A percentile compares a stretch with the other conserved stretches of the same genome.
Conservation (phyloP, 768 basidiomycete species). For the Mycena galopus region DNA sequence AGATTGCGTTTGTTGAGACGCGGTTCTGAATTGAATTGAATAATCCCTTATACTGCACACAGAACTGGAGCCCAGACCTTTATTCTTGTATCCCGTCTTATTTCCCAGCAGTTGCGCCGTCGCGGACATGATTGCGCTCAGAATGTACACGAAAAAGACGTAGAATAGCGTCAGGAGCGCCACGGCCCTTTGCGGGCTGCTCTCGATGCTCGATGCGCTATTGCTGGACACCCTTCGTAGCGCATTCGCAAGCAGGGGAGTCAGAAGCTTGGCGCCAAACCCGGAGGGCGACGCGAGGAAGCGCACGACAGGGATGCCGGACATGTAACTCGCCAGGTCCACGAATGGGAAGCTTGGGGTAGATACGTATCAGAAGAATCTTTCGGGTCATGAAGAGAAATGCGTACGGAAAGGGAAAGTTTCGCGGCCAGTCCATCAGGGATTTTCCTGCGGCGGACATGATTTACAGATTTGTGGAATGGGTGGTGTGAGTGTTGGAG, state of each 20-base stretch:
- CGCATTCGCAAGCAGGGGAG: background rate
- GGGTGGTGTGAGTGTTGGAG: too few species aligned
- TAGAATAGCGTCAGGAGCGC: slow-evolving; percentile 9
- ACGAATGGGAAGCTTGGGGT: background rate
- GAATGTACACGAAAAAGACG: background rate
- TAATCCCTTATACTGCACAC: background rate
- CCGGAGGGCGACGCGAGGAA: background rate
- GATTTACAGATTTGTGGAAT: too few species aligned
- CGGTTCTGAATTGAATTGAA: background rate
- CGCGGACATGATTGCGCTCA: slow-evolving; percentile 12
- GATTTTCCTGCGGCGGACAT: too few species aligned
- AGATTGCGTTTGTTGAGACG: slow-evolving; percentile 17
- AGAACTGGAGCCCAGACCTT: too few species aligned
- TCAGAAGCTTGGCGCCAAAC: background rate
- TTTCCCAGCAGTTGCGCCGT: slow-evolving; percentile 15
- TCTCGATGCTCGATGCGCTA: background rate
- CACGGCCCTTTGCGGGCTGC: slow-evolving; percentile 7
- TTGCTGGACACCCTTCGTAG: background rate
- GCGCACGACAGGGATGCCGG: background rate
- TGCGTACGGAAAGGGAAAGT: too few species aligned
- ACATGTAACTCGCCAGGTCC: background rate
- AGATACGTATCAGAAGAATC: too few species aligned
- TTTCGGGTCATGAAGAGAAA: too few species aligned
- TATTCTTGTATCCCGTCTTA: too few species aligned
- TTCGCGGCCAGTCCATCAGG: too few species aligned